Conservation (phyloP, 2,329 filamentous ascomycete species). For the Penicillium sclerotigenum region DNA sequence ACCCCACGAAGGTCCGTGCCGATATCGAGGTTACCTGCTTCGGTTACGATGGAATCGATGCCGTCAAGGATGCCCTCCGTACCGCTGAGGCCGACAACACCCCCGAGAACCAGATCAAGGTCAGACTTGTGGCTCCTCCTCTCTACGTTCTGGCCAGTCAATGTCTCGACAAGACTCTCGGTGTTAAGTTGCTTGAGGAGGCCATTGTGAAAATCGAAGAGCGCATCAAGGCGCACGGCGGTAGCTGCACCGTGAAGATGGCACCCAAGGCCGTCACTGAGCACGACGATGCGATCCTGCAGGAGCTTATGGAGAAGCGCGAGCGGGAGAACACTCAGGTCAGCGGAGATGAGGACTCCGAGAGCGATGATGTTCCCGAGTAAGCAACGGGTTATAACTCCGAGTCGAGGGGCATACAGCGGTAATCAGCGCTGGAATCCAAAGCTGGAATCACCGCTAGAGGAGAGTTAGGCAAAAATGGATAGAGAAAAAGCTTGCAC, state of each 20-base stretch:
- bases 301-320: constrained; percentile 98
- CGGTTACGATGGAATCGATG: constrained; percentile 96
- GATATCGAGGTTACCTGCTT: constrained; percentile 96
- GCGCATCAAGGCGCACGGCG: constrained; percentile 74
- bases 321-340: constrained; percentile 98
- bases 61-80: constrained; percentile 88
- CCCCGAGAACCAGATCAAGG: constrained; percentile 89
- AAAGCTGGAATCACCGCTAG: constrained; percentile 13
- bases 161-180: constrained; percentile 85
- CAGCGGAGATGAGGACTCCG: constrained; percentile 93
- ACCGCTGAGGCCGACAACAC: constrained; percentile 92
- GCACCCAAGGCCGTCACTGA: constrained; percentile 98
- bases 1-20: constrained; percentile 97
- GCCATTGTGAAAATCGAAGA: constrained; percentile 83
- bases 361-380: constrained; percentile 78
- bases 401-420: constrained; percentile 14
- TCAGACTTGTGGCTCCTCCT: constrained; percentile 95
- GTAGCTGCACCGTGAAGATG: constrained; percentile 90
- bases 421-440: constrained; percentile 17
- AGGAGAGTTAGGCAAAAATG: constrained; percentile 18
- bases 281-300: constrained; percentile 93
- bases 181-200: constrained; percentile 79
- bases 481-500: constrained; percentile 21
- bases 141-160: constrained; percentile 95
- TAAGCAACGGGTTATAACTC: constrained; percentile 22